These are phyloP conservation scores for Hyphochytrium catenoides DNA, from an alignment of 352 stramenopile species.

Conservation along the genomic window DNA sequence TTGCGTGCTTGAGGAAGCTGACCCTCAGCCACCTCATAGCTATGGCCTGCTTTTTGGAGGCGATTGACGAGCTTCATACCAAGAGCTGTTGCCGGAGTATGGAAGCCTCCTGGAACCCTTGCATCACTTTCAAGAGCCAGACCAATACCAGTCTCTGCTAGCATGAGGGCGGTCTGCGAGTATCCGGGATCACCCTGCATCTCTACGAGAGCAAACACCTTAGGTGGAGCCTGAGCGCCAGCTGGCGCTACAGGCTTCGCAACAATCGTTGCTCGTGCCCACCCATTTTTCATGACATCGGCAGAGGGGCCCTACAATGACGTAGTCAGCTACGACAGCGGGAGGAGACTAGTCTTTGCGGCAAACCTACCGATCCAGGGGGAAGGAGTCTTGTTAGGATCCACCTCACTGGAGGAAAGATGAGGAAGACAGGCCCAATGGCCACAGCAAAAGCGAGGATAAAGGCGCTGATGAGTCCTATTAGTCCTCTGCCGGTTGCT, in stretches of 20 bases:
- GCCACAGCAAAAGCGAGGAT: constrained; percentile 19
- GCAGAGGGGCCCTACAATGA: constrained; percentile 53
- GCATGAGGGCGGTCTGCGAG: constrained; percentile 21
- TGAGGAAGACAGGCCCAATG: constrained; percentile 15
- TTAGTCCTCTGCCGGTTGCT: too few species aligned
- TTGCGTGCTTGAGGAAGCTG: too few species aligned
- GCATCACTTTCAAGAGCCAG: constrained; percentile 12
- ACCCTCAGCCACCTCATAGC: neutral
- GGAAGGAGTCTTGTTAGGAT: constrained; percentile 34
- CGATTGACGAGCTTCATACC: constrained; percentile 23
- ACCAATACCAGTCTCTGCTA: constrained; percentile 28
- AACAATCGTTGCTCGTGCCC: constrained; percentile 22
- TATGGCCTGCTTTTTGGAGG: constrained; percentile 5
- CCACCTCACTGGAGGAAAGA: constrained; percentile 26
- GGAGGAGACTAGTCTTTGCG: too few species aligned
- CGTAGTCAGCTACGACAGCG: too few species aligned
- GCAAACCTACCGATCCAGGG: too few species aligned
- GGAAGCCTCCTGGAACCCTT: constrained; percentile 19
- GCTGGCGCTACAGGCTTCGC: too few species aligned
- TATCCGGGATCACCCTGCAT: constrained; percentile 27
- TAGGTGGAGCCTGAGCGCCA: too few species aligned
- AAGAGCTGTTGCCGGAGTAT: constrained; percentile 26
- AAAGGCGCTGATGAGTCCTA: constrained; percentile 18
- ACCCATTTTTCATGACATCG: constrained; percentile 43
- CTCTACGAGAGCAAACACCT: constrained; percentile 19